Conservation (phyloP, 1,139 yeast genomes). For the Lodderomyces beijingensis region DNA sequence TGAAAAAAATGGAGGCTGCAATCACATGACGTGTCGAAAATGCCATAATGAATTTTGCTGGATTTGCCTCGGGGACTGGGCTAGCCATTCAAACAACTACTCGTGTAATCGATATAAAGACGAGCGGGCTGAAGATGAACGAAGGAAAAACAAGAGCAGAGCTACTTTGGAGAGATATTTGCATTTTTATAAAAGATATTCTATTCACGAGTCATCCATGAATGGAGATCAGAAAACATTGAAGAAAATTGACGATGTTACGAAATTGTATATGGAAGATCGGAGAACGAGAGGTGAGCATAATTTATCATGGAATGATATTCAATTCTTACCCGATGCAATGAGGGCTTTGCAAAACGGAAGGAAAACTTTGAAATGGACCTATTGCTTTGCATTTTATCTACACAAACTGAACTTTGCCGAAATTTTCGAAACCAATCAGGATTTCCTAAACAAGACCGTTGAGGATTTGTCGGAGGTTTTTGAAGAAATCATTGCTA, state of each 20-base stretch:
- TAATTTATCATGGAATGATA: constrained; percentile 81
- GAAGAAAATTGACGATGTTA: constrained; percentile 56
- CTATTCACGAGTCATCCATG: constrained; percentile 76
- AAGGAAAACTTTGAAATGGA: constrained; percentile 82
- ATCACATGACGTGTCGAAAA: constrained; percentile 86
- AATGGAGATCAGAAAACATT: constrained; percentile 67
- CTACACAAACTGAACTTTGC: constrained; percentile 47
- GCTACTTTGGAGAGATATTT: constrained; percentile 60
- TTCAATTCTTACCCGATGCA: constrained; percentile 76
- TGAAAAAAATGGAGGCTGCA: constrained; percentile 92
- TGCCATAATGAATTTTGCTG: constrained; percentile 87
- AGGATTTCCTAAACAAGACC: constrained; percentile 63
- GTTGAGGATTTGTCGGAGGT: constrained; percentile 79
- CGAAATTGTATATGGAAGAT: constrained; percentile 54
- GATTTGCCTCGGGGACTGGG: constrained; percentile 85
- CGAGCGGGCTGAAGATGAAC: constrained; percentile 17
- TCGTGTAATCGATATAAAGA: constrained; percentile 62
- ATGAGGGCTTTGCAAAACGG: constrained; percentile 62
- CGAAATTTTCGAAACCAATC: constrained; percentile 70
- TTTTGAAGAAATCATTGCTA: constrained; percentile 53
- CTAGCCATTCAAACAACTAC: constrained; percentile 61
- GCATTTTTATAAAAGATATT: constrained; percentile 72
- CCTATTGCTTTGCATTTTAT: constrained; percentile 79
- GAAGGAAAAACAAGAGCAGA: constrained; percentile 31
- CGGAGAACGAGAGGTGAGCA: constrained; percentile 16